Base-by-base conservation (phyloP, 2,329 filamentous ascomycete species). In the Xylaria arbuscula region DNA sequence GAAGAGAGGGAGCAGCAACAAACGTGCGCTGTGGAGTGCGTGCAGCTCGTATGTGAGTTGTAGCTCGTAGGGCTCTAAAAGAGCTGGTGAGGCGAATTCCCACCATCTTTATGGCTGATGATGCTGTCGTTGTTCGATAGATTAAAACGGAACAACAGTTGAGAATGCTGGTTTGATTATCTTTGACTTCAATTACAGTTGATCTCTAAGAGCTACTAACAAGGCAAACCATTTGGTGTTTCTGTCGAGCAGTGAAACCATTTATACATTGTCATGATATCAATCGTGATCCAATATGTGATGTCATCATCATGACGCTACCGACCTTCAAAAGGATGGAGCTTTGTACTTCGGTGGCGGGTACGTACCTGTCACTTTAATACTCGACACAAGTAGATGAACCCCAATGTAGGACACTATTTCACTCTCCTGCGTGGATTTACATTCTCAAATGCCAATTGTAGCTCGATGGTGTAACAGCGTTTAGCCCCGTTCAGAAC, bases 11-110 rank as follows among this genome's bases (percentile, higher is more conserved):
- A 6, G 72, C 70, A 11, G 73, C 64, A 51, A 68, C 54, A 62
- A 78, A 75, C 36, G 70, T 64, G 48, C 73, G 75, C 38, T 70
- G 74, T 68, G 72, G 73, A 24, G 56, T 53, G 68, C 63, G 73
- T 32, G 75, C 70, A 47, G 70, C 64, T 60, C 69, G 67, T 45
- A 66, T 69, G 47, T 73, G 71, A 28, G 73, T 60, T 40, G 71
- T 66, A 36, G 70, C 71, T 61, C 75, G 68, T 13, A 75, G 45
- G 51, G 68, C 72, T 66, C 67, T 70, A 50, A 77, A 48, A 10
- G 73, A 66, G 61, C 72, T 75, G 54, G 64, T 71, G 50, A 78
- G 70, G 55, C 77, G 77, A 66, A 76, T 69, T 55, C 73, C 70
- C 24, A 71, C 71, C 76, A 78, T 78, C 69, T 63, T 75, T 70